Percentiles rank a stretch among this genome's conserved stretches.
Evolutionary conservation across 495 filamentous ascomycete species (phyloP).

Genomic region (Aspergillus egyptiacus): DNA sequence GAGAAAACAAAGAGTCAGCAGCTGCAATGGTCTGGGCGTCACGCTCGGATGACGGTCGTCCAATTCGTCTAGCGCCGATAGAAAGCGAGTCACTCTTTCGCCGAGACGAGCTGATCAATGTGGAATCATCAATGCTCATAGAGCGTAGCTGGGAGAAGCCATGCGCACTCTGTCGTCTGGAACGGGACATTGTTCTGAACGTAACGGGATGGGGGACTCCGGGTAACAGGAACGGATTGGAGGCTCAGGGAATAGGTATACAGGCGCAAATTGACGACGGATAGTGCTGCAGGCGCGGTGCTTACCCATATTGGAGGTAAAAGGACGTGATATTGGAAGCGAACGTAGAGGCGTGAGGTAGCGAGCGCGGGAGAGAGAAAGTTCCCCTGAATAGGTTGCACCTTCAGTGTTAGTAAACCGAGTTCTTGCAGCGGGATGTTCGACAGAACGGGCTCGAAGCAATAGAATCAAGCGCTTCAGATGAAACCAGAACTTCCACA

Average conservation of each 20-base stretch:
- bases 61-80: constrained; percentile 1
- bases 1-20: constrained; percentile 26
- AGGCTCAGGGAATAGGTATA: not conserved
- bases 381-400: constrained; percentile 31
- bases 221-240: not conserved
- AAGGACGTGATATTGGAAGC: constrained; percentile 21
- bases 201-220: constrained; percentile 10
- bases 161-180: constrained; percentile 16
- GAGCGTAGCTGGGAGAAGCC: constrained; percentile 15
- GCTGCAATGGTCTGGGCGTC: constrained; percentile 10
- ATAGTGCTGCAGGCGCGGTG: constrained; percentile 13
- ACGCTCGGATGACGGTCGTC: constrained; percentile 13
- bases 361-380: constrained; percentile 24
- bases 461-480: constrained; percentile 6
- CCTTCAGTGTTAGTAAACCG: constrained; percentile 21
- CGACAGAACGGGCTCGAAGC: constrained; percentile 11
- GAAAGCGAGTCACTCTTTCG: constrained; percentile 18
- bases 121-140: constrained; percentile 3
- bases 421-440: constrained; percentile 18
- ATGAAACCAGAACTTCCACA: constrained; percentile 12
- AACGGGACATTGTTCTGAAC: constrained; percentile 15
- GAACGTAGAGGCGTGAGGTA: constrained; percentile 24
- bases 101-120: not conserved
- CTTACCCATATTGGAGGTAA: constrained; percentile 42
- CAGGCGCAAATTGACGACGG: constrained; percentile 11